Conservation (phyloP, 164 flowering plant species). For the Nymphaea thermarum region DNA sequence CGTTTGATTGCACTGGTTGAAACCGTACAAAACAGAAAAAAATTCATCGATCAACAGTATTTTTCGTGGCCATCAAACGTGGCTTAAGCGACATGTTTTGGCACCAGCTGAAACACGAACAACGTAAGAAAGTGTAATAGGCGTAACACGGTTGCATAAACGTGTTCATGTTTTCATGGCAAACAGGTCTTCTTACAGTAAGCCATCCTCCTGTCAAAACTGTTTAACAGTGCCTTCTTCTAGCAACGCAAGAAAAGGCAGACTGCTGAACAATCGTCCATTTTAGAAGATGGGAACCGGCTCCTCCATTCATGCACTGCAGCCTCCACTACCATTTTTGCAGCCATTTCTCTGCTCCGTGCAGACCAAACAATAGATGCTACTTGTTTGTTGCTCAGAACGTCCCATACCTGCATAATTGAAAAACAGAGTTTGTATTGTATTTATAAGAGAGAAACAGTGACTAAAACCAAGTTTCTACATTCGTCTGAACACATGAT, state of each 20-base stretch:
- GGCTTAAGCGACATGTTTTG: no score
- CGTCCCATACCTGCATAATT: conserved; percentile 29
- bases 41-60: no score
- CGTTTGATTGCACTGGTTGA: no score
- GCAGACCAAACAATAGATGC: conserved; percentile 38
- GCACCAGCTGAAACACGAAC: no score
- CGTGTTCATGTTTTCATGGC: no score
- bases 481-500: background rate
- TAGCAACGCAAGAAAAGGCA: conserved; percentile 44
- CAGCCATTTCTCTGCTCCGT: conserved; percentile 33
- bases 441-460: background rate
- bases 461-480: background rate
- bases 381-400: conserved; percentile 52
- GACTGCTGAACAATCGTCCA: conserved; percentile 63
- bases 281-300: conserved; percentile 40
- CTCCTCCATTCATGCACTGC: conserved; percentile 44
- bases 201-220: no score
- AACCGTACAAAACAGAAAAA: no score
- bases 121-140: no score
- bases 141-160: no score
- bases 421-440: background rate
- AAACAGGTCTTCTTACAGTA: no score
- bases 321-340: conserved; percentile 51
- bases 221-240: background rate
- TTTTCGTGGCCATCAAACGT: no score